phyloP scores from a whole-genome alignment of 192 early-diverging fungal genomes.

The Podila epigama region DNA sequence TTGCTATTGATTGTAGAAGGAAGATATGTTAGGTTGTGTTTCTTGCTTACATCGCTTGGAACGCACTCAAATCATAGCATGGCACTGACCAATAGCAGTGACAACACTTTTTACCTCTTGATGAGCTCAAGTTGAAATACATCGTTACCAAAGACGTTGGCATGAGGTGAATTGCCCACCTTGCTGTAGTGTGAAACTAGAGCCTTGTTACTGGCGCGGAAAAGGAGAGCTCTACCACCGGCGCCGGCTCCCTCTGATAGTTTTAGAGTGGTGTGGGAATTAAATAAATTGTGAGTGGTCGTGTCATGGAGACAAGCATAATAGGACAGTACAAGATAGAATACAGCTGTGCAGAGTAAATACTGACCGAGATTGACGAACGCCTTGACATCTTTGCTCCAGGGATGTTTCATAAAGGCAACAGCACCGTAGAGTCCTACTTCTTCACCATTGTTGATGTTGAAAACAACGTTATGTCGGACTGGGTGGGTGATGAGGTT shows the following conservation, averaged over 20 bases:
- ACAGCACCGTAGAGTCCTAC: constrained; percentile 67
- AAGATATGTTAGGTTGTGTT: not conserved
- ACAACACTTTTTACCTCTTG: constrained; percentile 61
- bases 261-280: not conserved
- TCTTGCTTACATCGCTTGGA: not conserved
- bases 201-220: constrained; percentile 57
- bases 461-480: constrained; percentile 68
- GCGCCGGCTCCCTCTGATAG: constrained; percentile 70
- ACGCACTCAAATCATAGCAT: not conserved
- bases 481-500: constrained; percentile 66
- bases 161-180: constrained; percentile 58
- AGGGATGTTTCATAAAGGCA: constrained; percentile 69
- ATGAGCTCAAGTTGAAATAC: constrained; percentile 66
- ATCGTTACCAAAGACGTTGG: constrained; percentile 71
- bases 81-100: too few relatives aligned
- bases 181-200: constrained; percentile 52
- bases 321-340: not conserved
- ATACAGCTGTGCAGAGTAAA: not conserved
- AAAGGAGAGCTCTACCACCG: constrained; percentile 72
- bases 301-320: not conserved
- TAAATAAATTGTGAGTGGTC: not conserved
- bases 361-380: constrained; percentile 70
- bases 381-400: constrained; percentile 66
- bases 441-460: constrained; percentile 80
- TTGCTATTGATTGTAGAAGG: constrained; percentile 32